A percentile compares a stretch with the other conserved stretches of the same genome.
phyloP scores from a whole-genome alignment of 225 moss, liverwort and hornwort genomes.

The Bryum argenteum region DNA sequence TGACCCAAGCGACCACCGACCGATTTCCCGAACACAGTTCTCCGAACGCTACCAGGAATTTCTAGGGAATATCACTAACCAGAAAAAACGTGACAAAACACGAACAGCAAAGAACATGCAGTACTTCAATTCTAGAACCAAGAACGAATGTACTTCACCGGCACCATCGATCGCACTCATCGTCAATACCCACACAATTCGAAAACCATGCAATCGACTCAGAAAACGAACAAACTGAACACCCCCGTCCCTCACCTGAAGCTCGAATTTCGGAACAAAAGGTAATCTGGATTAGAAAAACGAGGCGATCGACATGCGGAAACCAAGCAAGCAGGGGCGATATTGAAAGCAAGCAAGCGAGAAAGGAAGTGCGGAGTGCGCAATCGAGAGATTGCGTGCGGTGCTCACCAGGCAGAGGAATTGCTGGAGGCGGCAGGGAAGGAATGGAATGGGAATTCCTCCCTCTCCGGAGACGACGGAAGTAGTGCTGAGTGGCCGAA shows the following conservation, averaged over 20 bases:
- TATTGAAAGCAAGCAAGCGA: background rate
- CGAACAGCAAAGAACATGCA: slow-evolving; percentile 1
- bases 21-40: background rate
- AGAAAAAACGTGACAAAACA: background rate
- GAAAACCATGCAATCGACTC: background rate
- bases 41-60: no score
- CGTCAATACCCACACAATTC: background rate
- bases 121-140: background rate
- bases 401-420: background rate
- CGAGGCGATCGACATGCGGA: no score
- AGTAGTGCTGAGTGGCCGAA: background rate
- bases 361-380: no score
- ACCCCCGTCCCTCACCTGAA: background rate
- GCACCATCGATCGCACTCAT: background rate
- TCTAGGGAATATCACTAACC: no score
- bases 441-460: background rate
- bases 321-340: no score
- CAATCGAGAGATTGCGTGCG: no score
- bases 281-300: no score
- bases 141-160: background rate
- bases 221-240: background rate
- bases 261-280: no score
- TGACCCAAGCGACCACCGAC: background rate
- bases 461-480: background rate
- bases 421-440: no score